Base-by-base conservation (phyloP, 306 rosid genomes). In the Pterocarpus macrocarpus region DNA sequence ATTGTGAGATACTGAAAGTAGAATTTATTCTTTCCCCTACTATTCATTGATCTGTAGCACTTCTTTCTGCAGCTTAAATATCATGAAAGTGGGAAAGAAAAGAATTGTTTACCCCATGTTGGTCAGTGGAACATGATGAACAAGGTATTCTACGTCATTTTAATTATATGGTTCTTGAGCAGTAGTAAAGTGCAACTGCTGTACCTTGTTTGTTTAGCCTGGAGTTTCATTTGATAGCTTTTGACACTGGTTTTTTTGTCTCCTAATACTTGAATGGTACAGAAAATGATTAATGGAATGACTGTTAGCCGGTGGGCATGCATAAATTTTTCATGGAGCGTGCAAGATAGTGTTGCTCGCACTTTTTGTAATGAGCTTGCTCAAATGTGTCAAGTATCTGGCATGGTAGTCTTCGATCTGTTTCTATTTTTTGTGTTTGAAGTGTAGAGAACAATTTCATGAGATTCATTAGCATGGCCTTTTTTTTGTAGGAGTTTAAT, bases 121-220 rank as follows among this genome's bases (percentile, higher is more conserved):
- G 98, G 98, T 84, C 98, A 92, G 83, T 94, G 98, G 98, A 94
- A 94, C 84, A 94, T 94, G 97, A 90, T 90, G 95, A 94, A 94
- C 92, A 94, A 94, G 97, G 98, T 64, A 22, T 22, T 22, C 28
- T 22, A 22, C 28, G 28, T 78, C 49, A 74, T 49, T 16, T 44
- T 72, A 62, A 41, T 50, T 16, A 6, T 72, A 36, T 30, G 43
- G 38, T 63, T 73, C 32, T 33, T 45, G 14, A 45, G 44, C 45
- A 68, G 53, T 44, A 17, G 6, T 11, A 47, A 75, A 57, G 59
- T 39, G 44, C 45, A 49, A 45, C 69, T 36, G 22, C 47, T 76
- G 28, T 38, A 5, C 44, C 64, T 47, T 72, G 28, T 15, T 50
- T 52, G 61, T 49, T 67, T 44, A 34, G 64, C 17, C 8, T 30